Conservation (phyloP, 139 green algal genomes). For the Pseudopediastrum boryanum region DNA sequence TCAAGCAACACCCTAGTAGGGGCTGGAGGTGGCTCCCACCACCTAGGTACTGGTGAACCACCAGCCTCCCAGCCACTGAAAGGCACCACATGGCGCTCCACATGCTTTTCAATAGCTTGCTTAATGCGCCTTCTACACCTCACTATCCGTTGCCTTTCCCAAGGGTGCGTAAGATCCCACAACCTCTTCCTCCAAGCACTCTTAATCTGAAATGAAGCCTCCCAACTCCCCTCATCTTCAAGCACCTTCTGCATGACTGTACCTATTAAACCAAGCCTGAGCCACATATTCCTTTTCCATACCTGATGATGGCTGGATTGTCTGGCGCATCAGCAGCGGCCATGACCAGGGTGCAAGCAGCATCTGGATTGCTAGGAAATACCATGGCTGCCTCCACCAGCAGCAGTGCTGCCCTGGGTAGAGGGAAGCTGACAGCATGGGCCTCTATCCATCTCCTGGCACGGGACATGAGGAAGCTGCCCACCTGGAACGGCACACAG, state of each 20-base stretch:
- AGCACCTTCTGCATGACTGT: not conserved
- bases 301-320: conserved; percentile 7
- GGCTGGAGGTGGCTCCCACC: too few relatives aligned
- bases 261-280: not conserved
- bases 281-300: not conserved
- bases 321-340: not conserved
- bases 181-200: not conserved
- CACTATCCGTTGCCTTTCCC: not conserved
- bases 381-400: conserved; percentile 10
- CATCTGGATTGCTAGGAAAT: not conserved
- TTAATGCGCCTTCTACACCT: not conserved
- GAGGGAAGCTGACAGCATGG: conserved; percentile 2
- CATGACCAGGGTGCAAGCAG: conserved; percentile 20
- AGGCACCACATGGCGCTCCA: too few relatives aligned
- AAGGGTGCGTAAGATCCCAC: not conserved
- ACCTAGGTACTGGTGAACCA: too few relatives aligned
- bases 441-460: conserved; percentile 16
- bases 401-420: conserved; percentile 13
- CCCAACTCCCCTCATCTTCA: not conserved
- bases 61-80: too few relatives aligned
- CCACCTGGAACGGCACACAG: too few relatives aligned
- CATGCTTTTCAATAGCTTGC: too few relatives aligned
- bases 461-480: conserved; percentile 21
- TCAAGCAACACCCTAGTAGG: too few relatives aligned
- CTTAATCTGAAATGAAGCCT: not conserved